These are phyloP conservation scores for Oidiodendron maius DNA, from an alignment of 495 filamentous ascomycete species.

Conservation along the genomic window DNA sequence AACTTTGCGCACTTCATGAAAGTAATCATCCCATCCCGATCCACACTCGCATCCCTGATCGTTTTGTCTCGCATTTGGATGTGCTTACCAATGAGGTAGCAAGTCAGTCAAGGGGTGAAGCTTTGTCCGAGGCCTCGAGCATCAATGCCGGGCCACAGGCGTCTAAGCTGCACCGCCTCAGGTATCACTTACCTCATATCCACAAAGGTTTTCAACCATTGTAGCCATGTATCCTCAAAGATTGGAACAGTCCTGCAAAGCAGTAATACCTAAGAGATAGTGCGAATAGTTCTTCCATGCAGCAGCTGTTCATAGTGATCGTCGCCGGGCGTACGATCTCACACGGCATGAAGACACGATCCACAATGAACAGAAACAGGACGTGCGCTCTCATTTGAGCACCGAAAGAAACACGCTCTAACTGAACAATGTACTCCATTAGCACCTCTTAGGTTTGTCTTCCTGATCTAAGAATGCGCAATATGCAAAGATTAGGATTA, in stretches of 20 bases:
- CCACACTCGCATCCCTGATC: not conserved
- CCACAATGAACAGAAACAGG: not conserved
- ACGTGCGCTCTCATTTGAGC: too few relatives aligned
- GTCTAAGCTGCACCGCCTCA: not conserved
- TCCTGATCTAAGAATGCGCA: too few relatives aligned
- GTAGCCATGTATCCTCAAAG: not conserved
- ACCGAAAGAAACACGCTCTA: too few relatives aligned
- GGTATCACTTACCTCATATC: not conserved
- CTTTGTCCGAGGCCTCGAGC: not conserved
- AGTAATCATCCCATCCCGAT: not conserved
- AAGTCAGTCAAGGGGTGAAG: not conserved
- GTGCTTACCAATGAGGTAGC: not conserved
- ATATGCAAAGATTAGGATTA: too few relatives aligned
- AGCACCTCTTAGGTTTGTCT: too few relatives aligned
- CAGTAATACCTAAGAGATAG: too few relatives aligned
- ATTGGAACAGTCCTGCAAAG: too few relatives aligned
- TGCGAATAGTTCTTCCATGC: too few relatives aligned
- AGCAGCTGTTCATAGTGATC: too few relatives aligned
- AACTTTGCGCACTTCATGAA: not conserved
- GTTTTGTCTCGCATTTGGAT: not conserved
- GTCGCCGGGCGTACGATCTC: not conserved
- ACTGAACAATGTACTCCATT: too few relatives aligned
- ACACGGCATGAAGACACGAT: not conserved
- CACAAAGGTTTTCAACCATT: not conserved
- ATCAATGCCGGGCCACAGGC: not conserved